These are phyloP conservation scores for Suillus bovinus DNA, from an alignment of 768 basidiomycete genomes.

Conservation along the genomic window DNA sequence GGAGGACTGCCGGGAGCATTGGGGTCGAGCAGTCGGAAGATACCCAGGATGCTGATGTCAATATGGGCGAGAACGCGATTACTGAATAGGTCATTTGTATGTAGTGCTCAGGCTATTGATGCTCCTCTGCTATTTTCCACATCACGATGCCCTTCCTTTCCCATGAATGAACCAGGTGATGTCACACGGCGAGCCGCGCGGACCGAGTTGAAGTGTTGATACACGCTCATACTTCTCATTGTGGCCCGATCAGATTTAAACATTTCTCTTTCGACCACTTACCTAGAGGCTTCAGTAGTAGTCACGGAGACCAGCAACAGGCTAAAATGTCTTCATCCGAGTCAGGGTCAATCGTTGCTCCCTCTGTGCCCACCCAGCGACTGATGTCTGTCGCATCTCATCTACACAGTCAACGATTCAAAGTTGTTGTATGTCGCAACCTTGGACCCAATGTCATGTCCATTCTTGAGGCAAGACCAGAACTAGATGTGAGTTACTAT, in stretches of 20 bases:
- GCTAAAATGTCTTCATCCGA: constrained; percentile 26
- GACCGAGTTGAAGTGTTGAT: not conserved
- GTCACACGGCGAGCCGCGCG: not conserved
- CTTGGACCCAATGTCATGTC: constrained; percentile 68
- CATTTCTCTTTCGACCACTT: not conserved
- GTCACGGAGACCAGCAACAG: not conserved
- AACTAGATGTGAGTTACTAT: constrained; percentile 50
- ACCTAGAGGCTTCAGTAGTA: constrained; percentile 1
- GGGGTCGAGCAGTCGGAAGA: constrained; percentile 76
- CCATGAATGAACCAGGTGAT: constrained; percentile 1
- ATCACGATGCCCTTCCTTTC: not conserved
- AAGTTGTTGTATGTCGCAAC: constrained; percentile 59
- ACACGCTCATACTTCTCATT: not conserved
- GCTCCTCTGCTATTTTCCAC: not conserved
- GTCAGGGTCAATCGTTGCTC: constrained; percentile 30
- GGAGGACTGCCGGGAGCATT: constrained; percentile 81
- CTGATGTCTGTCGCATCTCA: constrained; percentile 29
- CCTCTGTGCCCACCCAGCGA: constrained; percentile 13
- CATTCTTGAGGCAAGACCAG: constrained; percentile 45
- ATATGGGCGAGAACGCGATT: constrained; percentile 43
- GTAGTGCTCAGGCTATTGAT: not conserved
- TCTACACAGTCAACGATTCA: constrained; percentile 29
- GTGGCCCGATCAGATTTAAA: not conserved
- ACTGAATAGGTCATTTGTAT: constrained; percentile 30
- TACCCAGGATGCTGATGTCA: constrained; percentile 40